Base-by-base conservation (phyloP, 805 yeast genomes). In the Starmerella geochares region DNA sequence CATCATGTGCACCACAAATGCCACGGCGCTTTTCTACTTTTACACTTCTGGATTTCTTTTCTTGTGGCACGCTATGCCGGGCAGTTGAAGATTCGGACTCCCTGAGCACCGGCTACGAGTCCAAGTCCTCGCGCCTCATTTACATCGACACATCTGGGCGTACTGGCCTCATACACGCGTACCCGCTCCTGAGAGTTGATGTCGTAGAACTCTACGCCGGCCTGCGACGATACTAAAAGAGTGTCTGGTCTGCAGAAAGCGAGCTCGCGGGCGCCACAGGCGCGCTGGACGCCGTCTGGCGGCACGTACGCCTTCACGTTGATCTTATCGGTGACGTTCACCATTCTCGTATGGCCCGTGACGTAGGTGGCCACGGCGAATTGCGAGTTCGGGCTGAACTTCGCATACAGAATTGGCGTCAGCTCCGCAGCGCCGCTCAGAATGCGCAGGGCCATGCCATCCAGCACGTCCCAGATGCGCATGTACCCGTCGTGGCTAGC, bases 401-500 rank as follows among this genome's bases (percentile, higher is more conserved):
- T 70, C 1, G 86, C 88, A 55, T 75, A 73, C 20, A 85, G 76
- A 4, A 90, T 81, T 0, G 97, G 96, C 1, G 49, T 39, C 7
- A 54, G 47, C 32, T 57, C 49, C 13, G 84, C 80, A 33, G 82
- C 79, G 43, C 76, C 76, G 55, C 80, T 79, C 51, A 90, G 66
- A 0, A 97, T 92, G 61, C 88, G 85, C 57, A 90, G 28, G 9
- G 46, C 51, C 49, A 50, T 35, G 16, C 55, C 55, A 38, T 52
- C 55, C 9, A 40, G 19, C 17, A 87, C 76, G 63, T 88, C 96
- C 71, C 94, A 90, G 16, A 90, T 69, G 45, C 98, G 71, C 23
- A 90, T 82, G 56, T 86, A 72, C 3, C 98, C 98, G 66, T 90
- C 98, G 63, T 81, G 83, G 16, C 95, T 82, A 0, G 94, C 92